Evolutionary conservation across 768 basidiomycete species (phyloP), one percentile per base, ranked within the genome.

Genomic region (Mycena pura): DNA sequence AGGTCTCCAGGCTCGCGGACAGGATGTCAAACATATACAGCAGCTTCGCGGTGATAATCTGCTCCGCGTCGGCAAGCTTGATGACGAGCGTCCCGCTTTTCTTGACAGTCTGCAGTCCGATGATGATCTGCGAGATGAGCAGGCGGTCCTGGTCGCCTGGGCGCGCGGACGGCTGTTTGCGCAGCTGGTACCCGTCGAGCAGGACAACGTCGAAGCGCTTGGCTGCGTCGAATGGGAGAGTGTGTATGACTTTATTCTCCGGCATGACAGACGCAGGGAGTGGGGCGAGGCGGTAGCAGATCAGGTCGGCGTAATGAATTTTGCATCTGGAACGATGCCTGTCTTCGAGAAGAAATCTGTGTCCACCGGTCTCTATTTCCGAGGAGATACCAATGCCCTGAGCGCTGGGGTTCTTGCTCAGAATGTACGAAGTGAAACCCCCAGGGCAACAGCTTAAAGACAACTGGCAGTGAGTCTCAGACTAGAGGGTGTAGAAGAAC

Each of bases 401-500:
- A 14, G 73, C 70, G 28, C 39, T 43, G 17, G 54, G 39, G 56
- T 73, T 73, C 39, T 67, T 68, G 32, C 50, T 56, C 39, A 74
- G 40, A 36, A 74, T 69, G 49, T 74, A 73, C 21, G 70, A 70
- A n/a, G 72, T 63, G 45, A 74, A 74, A 2, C 73, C 73, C 32
- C 73, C 73, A 8, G 72, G 73, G 57, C 65, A 70, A 40, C 73
- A 73, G 24, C 73, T 74, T 11, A 13, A n/a, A n/a, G 46, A 50
- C 21, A 24, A 22, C 49, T n/a, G n/a, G 19, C 27, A 3, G 4
- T 47, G 10, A 49, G 57, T 24, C 6, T 46, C 15, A 44, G 6
- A 10, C 27, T 17, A 22, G 41, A n/a, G 41, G 22, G 11, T 14
- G 10, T 43, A 40, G 4, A 40, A 24, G 27, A 19, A 19, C 19